Evolutionary conservation across 2,329 filamentous ascomycete genomes (phyloP), one percentile per base, ranked within the genome.

Genomic region (Penicillium capsulatum): DNA sequence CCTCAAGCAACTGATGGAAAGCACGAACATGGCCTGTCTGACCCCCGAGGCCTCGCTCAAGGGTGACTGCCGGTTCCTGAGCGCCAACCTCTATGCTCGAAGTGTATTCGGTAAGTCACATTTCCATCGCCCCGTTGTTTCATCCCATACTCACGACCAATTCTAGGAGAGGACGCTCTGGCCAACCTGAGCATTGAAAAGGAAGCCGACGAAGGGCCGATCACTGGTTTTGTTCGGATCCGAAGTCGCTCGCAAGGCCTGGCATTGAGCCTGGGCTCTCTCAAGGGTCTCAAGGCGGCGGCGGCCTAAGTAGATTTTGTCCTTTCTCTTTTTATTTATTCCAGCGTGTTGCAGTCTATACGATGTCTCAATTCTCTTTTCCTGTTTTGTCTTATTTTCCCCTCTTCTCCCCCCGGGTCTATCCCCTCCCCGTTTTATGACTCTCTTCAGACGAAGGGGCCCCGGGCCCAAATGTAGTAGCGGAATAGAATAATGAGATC

Each of bases 101-200:
- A 97, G 90, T 64, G 91, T 98, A 35, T 98, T 98, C 66, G 92
- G 92, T 98, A 84, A 74, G 90, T 59, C 38, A 11, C 14, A 16
- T 31, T 14, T 17, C 17, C 22, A 13, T 20, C n/a, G 5, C 13
- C 26, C 26, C 4, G 13, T 6, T n/a, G 13, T n/a, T 28, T 28
- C 26, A 14, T n/a, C 5, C 10, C 9, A 15, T 34, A 35, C 56
- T 65, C 55, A 61, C 50, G 36, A n/a, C 32, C 11, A 36, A 38
- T 38, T 45, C 34, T 58, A 98, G 92, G 92, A 50, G 92, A 98
- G 86, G 92, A 98, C 71, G 92, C 92, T 44, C 73, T 98, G 58
- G 92, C 92, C 60, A 98, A 98, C 65, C 64, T 98, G 67, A 96
- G 90, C 64, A 96, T 98, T 59, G 92, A 98, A 70, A 91, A 96